Evolutionary conservation across 805 yeast genomes (phyloP), one percentile per base, ranked within the genome.

Genomic region (Starmerella etchellsii): DNA sequence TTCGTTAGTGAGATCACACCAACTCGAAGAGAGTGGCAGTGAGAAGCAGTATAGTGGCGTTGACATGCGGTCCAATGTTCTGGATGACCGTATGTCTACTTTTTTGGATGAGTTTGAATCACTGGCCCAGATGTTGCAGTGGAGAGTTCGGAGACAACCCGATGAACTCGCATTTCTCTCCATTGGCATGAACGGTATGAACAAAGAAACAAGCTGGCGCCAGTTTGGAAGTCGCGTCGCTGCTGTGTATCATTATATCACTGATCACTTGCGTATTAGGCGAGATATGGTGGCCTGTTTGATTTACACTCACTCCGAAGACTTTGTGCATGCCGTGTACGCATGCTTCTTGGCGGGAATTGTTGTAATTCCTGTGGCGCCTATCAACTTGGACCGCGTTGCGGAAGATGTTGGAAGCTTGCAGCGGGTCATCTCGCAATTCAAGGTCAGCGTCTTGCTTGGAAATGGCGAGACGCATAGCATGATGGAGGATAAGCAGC

Each of bases 261-360:
- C 78, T 27, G 80, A 72, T 33, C 87, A 82, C 59, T 70, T 74
- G 1, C 64, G 69, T 2, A 56, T 83, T 34, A 68, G 63, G 40
- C 67, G 81, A 2, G 94, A 94, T 0, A 81, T 80, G 39, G 65
- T 69, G 47, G 88, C 84, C 3, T 68, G 85, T 3, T 63, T 91
- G 52, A 78, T 85, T 78, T 85, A 83, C 56, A 79, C 94, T 0
- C 71, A 88, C 34, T 75, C 85, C 1, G 95, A 87, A 42, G 97
- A 91, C 46, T 88, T 74, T 54, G 73, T 79, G 4, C 74, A 83
- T 23, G 83, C 94, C 2, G 66, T 85, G 1, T 75, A 77, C 59
- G 96, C 98, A 0, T 88, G 97, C 56, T 71, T 88, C 57, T 61
- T 78, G 41, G 71, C 85, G 39, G 95, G 95, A 42, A 55, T 84